A percentile compares a stretch with the other conserved stretches of the same genome.
phyloP scores from a whole-genome alignment of 1,284 basidiomycete species.

The Fomitopsis betulina region DNA sequence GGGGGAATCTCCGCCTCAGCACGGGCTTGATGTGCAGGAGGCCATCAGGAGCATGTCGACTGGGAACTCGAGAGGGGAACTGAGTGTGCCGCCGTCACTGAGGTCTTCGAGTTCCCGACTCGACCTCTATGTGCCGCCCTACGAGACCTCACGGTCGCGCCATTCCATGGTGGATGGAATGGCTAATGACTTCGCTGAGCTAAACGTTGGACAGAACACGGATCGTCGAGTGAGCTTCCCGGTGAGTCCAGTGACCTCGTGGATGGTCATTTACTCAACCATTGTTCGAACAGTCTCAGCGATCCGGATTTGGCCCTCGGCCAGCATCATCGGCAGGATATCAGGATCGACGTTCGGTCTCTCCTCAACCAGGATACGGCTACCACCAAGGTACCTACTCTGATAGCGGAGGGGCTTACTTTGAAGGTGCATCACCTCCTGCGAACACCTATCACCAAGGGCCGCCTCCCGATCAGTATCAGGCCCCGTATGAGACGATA shows the following conservation, averaged over 20 bases:
- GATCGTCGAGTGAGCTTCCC: constrained; percentile 57
- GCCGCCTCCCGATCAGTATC: constrained; percentile 37
- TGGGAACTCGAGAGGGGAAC: constrained; percentile 33
- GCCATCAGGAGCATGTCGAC: constrained; percentile 32
- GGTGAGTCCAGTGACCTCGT: constrained; percentile 38
- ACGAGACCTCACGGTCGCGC: constrained; percentile 37
- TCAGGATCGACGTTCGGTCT: constrained; percentile 20
- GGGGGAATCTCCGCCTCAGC: constrained; percentile 33
- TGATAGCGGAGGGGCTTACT: constrained; percentile 16
- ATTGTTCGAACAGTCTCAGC: constrained; percentile 25
- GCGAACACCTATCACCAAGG: constrained; percentile 30
- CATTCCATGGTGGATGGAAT: constrained; percentile 44
- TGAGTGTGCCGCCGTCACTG: constrained; percentile 51
- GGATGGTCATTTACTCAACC: neutral
- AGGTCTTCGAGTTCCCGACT: constrained; percentile 56
- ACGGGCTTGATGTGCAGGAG: constrained; percentile 17
- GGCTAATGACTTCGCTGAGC: constrained; percentile 59
- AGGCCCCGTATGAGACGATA: constrained; percentile 49
- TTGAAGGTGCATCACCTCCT: constrained; percentile 26
- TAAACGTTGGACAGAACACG: constrained; percentile 47
- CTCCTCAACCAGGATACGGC: constrained; percentile 23
- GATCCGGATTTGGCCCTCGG: constrained; percentile 30
- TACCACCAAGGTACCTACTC: constrained; percentile 27
- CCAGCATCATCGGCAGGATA: constrained; percentile 38
- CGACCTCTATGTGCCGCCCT: constrained; percentile 72